Evolutionary conservation across 1,284 basidiomycete genomes (phyloP).

Genomic region (Fomitopsis palustris): DNA sequence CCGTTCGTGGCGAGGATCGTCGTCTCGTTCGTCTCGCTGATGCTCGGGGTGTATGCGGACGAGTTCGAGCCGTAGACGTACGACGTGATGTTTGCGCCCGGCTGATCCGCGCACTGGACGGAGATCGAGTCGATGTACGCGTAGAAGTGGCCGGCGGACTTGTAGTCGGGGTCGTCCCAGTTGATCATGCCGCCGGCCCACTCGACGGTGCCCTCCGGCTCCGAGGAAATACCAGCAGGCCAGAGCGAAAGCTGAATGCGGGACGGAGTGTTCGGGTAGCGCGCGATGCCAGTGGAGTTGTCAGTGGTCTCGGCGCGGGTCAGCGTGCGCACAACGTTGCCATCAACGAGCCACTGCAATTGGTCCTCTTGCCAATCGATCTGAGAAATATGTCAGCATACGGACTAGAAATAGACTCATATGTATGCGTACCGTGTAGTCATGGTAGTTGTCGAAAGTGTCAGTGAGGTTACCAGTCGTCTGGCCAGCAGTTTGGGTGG

Average conservation of each 20-base stretch:
- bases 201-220: slow-evolving; percentile 62
- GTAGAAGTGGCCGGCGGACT: slow-evolving; percentile 55
- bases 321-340: slow-evolving; percentile 64
- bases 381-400: slow-evolving; percentile 29
- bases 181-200: slow-evolving; percentile 82
- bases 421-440: slow-evolving; percentile 53
- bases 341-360: slow-evolving; percentile 69
- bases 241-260: slow-evolving; percentile 78
- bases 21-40: slow-evolving; percentile 52
- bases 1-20: slow-evolving; percentile 30
- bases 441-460: slow-evolving; percentile 69
- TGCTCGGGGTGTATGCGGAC: slow-evolving; percentile 44
- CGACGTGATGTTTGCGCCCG: slow-evolving; percentile 45
- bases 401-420: not conserved
- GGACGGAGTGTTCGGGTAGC: slow-evolving; percentile 75
- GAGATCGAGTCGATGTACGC: slow-evolving; percentile 54
- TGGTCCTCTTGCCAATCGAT: slow-evolving; percentile 75
- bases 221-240: slow-evolving; percentile 67
- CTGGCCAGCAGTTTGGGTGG: slow-evolving; percentile 42
- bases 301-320: slow-evolving; percentile 48
- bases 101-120: slow-evolving; percentile 45
- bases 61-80: slow-evolving; percentile 61
- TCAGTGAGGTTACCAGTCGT: slow-evolving; percentile 49
- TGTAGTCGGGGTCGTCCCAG: slow-evolving; percentile 74
- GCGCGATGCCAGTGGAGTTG: slow-evolving; percentile 40